phyloP scores from a whole-genome alignment of 2,329 filamentous ascomycete species.

The Clathrospora elynae region DNA sequence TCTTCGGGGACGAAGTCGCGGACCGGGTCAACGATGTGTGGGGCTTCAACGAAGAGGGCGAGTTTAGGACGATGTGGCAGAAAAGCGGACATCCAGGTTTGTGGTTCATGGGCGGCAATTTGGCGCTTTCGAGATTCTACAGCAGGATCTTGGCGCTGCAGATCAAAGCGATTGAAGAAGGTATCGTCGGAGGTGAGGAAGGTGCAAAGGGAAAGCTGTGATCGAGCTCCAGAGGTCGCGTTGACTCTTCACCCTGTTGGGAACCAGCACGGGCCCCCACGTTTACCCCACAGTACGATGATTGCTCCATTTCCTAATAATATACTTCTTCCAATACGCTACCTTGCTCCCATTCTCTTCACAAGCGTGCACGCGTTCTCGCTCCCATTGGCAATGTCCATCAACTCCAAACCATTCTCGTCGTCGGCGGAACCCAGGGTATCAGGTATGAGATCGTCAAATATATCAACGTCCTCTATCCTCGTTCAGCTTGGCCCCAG shows the following conservation, averaged over 20 bases:
- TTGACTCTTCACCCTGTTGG: too few relatives aligned
- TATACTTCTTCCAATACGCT: too few relatives aligned
- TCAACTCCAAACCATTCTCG: slow-evolving; percentile 25
- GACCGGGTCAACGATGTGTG: slow-evolving; percentile 53
- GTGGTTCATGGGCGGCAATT: slow-evolving; percentile 54
- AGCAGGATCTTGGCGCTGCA: slow-evolving; percentile 55
- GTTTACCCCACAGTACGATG: too few relatives aligned
- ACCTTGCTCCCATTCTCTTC: too few relatives aligned
- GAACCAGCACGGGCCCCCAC: too few relatives aligned
- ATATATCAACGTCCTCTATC: slow-evolving; percentile 13
- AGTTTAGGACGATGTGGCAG: slow-evolving; percentile 52
- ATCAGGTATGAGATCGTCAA: slow-evolving; percentile 29
- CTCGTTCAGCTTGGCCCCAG: slow-evolving; percentile 11
- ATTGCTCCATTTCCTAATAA: too few relatives aligned
- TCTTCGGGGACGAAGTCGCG: slow-evolving; percentile 51
- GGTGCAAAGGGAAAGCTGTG: slow-evolving; percentile 5
- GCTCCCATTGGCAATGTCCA: slow-evolving; percentile 1
- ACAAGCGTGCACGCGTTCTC: neutral
- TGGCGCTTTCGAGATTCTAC: slow-evolving; percentile 54
- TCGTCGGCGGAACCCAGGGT: slow-evolving; percentile 33
- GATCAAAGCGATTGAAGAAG: slow-evolving; percentile 50
- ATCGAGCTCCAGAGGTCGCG: neutral
- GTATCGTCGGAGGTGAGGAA: slow-evolving; percentile 10
- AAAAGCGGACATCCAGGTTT: slow-evolving; percentile 45
- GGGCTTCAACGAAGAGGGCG: slow-evolving; percentile 55